Evolutionary conservation across 129 eudicot species (phyloP).

Genomic region (Silybum marianum): DNA sequence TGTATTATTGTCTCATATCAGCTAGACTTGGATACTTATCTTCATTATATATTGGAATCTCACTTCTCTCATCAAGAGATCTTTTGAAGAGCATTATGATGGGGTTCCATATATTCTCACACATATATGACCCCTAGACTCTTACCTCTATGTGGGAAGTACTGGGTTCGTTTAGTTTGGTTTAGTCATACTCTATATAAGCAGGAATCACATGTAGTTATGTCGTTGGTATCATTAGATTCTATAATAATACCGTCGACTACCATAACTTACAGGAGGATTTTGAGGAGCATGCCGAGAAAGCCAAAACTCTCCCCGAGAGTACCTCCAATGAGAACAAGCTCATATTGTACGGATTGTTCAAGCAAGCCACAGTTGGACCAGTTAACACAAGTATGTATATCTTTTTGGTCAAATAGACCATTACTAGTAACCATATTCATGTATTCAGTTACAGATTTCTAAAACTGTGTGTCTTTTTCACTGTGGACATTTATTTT

Average conservation of each 20-base stretch:
- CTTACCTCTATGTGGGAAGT: too few species aligned
- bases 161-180: too few species aligned
- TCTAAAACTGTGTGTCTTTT: not conserved
- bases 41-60: too few species aligned
- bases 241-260: not conserved
- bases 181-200: too few species aligned
- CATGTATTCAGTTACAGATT: not conserved
- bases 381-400: constrained; percentile 72
- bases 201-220: not conserved
- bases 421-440: not conserved
- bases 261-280: constrained; percentile 62
- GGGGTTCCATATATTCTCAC: too few species aligned
- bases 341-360: constrained; percentile 84
- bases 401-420: not conserved
- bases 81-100: too few species aligned
- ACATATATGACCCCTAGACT: too few species aligned
- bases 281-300: constrained; percentile 84
- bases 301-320: constrained; percentile 74
- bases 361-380: constrained; percentile 93
- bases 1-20: too few species aligned
- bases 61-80: too few species aligned
- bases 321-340: constrained; percentile 56
- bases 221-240: not conserved
- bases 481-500: not conserved
- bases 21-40: too few species aligned